Percentiles rank a stretch among this genome's conserved stretches.
These are phyloP conservation scores for Arthrocladium fulminans DNA, from an alignment of 2,329 filamentous ascomycete species.

Conservation along the genomic window DNA sequence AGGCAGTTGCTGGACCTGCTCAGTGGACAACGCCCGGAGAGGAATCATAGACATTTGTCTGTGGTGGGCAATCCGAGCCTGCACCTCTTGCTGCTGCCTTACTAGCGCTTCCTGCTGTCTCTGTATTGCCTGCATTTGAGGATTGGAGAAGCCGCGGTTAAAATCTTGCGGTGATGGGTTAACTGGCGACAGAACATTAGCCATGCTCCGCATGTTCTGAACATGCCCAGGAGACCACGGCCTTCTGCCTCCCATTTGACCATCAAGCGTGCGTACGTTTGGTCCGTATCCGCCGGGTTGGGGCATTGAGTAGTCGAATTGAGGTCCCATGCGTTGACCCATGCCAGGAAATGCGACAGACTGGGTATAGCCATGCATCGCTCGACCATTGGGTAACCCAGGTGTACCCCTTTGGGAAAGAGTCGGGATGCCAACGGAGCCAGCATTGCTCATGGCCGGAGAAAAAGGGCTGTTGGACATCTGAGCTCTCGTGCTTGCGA, in stretches of 20 bases:
- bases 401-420: conserved; percentile 51
- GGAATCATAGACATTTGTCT: conserved; percentile 13
- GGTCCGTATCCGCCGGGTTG: conserved; percentile 51
- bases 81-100: conserved; percentile 29
- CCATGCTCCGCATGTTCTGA: conserved; percentile 34
- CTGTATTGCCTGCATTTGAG: conserved; percentile 35
- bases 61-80: conserved; percentile 45
- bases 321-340: conserved; percentile 52
- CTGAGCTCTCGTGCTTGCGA: conserved; percentile 57
- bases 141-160: neutral
- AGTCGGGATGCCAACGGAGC: conserved; percentile 38
- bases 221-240: conserved; percentile 52
- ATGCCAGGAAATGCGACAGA: conserved; percentile 59
- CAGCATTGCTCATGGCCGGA: conserved; percentile 50
- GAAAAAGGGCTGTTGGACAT: conserved; percentile 55
- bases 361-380: conserved; percentile 57
- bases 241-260: conserved; percentile 36
- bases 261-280: conserved; percentile 26
- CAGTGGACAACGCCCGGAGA: conserved; percentile 9
- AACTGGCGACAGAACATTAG: conserved; percentile 51
- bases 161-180: conserved; percentile 22
- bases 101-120: conserved; percentile 35
- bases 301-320: conserved; percentile 58
- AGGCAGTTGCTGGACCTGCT: conserved; percentile 9
- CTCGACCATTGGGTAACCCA: conserved; percentile 23